Evolutionary conservation across 768 basidiomycete species (phyloP), one percentile per base, ranked within the genome.

Genomic region (Fomitopsis serialis): DNA sequence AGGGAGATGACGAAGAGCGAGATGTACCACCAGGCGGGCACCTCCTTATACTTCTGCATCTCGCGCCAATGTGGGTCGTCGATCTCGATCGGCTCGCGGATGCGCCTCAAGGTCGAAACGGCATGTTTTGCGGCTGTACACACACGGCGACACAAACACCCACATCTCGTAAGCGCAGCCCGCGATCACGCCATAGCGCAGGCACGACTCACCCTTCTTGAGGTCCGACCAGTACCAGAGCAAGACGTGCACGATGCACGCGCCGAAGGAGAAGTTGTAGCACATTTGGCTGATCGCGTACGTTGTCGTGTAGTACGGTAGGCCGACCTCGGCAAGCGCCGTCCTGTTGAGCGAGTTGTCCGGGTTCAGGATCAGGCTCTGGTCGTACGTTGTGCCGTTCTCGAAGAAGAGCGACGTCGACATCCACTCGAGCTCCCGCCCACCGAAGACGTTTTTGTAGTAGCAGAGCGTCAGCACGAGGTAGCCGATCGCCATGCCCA

Each of bases 181-280:
- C n/a, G n/a, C n/a, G n/a, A n/a, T 11, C 29, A 32, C 29, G 29
- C 29, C 29, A 32, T 11, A 17, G 50, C 48, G 50, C 22, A 17
- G 45, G 7, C n/a, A n/a, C n/a, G 45, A 61, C 61, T 55, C 46
- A 74, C 75, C 75, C 23, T 55, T 59, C 57, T 69, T 74, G 24
- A 81, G 55, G 53, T 82, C 78, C 6, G 66, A 66, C 78, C 76
- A 79, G 57, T 80, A 70, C 79, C 77, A 81, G 22, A 82, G 56
- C 17, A 76, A 57, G 10, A 82, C 66, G 54, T 76, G 77, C 2
- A 75, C 76, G 34, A 80, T 70, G 1, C 77, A 75, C 8, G 77
- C 71, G 6, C 78, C 78, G n/a, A 79, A 66, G 8, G 72, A 73
- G 21, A 78, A 60, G 60, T 81, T 79, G 60, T 78, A 78, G 55